phyloP scores from a whole-genome alignment of 2,329 filamentous ascomycete species.

The Scedosporium aurantiacum region DNA sequence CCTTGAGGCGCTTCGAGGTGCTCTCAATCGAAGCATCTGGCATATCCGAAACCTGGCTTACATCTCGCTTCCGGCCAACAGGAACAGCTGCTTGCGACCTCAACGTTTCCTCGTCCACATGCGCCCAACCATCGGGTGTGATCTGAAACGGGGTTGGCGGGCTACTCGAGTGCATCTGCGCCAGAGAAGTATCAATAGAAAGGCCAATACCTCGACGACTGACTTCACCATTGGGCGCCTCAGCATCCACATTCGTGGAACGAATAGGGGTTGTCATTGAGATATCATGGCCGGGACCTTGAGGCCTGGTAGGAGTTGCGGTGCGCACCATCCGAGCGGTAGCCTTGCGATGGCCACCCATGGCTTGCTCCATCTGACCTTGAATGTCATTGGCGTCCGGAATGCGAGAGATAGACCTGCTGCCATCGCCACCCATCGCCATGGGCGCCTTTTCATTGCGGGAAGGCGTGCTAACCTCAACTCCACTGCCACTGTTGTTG shows the following conservation, averaged over 20 bases:
- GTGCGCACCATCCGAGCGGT: not conserved
- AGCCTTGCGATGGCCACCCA: not conserved
- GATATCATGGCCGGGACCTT: not conserved
- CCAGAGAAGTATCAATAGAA: not conserved
- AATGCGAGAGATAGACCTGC: not conserved
- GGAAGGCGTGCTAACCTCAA: too few species aligned
- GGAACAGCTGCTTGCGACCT: not conserved
- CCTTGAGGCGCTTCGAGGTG: not conserved
- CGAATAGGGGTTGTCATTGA: not conserved
- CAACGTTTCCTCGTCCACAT: not conserved
- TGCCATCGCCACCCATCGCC: not conserved
- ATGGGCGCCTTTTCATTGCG: not conserved
- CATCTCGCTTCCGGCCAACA: not conserved
- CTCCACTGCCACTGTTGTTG: too few species aligned
- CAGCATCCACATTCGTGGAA: not conserved
- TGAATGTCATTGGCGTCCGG: not conserved
- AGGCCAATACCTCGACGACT: not conserved
- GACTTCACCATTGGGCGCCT: not conserved
- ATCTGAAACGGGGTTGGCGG: not conserved
- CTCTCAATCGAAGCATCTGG: not conserved
- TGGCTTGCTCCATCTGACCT: not conserved
- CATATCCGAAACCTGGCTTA: not conserved
- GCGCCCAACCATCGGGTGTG: not conserved
- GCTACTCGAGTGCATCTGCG: not conserved
- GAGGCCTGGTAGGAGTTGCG: not conserved